Base-by-base conservation (phyloP, 441 rosid species). In the Eruca vesicaria region DNA sequence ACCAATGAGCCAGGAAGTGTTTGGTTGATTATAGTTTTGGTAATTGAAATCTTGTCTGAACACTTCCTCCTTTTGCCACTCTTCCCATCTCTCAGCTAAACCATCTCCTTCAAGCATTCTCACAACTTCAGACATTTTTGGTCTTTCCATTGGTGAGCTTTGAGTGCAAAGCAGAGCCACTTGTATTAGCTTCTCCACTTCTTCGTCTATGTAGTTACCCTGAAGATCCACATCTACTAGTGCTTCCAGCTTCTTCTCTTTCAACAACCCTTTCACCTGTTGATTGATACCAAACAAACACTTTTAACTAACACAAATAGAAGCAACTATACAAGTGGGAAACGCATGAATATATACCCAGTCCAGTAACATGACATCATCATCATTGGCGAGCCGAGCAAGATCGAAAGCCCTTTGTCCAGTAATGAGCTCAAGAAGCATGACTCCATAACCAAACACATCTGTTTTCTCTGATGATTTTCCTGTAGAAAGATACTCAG, bases 81-180 rank as follows among this genome's bases (percentile, higher is more conserved):
- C 97, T 29, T 93, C 98, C 98, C 98, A 93, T 82, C 87, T 86
- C 86, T 93, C 97, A 0, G 87, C 96, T 80, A 91, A 79, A 58
- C 97, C 97, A 59, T 91, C 96, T 15, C 97, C 97, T 81, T 91
- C 98, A 4, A 93, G 97, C 96, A 93, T 93, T 75, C 94, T 86
- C 53, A 93, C 97, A 28, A 91, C 98, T 65, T 93, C 98, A 2
- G 96, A 87, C 98, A 93, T 93, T 85, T 93, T 93, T 0, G 98
- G 98, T 70, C 97, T 85, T 58, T 93, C 97, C 85, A 80, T 78
- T 0, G 97, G 98, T 20, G 90, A 87, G 72, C 96, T 88, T 69
- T 91, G 97, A 2, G 98, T 93, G 79, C 98, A 89, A 28, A 93
- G 87, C 60, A 93, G 80, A 1, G 97, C 96, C 53, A 93, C 96